phyloP scores from a whole-genome alignment of 2,329 filamentous ascomycete species.

The Beauveria scarabaeidicola region DNA sequence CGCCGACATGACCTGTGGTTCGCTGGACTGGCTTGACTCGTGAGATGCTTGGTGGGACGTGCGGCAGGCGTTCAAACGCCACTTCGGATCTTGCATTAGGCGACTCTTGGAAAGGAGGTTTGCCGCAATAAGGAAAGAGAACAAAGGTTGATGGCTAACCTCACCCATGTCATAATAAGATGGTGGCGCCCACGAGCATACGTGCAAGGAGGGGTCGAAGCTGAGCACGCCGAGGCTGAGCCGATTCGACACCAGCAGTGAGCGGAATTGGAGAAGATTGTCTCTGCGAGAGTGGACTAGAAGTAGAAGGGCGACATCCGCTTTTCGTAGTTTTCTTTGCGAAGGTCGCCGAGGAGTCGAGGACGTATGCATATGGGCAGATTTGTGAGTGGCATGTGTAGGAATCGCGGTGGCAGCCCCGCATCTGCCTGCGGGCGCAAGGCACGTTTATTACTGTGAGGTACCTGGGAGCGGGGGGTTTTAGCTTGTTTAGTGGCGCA shows the following conservation, averaged over 20 bases:
- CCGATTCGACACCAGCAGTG: background rate
- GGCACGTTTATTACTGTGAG: background rate
- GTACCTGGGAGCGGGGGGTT: background rate
- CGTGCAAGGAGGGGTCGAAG: too few relatives aligned
- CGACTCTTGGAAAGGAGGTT: background rate
- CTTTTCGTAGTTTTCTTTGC: too few relatives aligned
- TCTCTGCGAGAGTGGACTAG: too few relatives aligned
- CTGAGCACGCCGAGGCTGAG: background rate
- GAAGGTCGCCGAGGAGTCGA: too few relatives aligned
- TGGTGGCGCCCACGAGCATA: background rate
- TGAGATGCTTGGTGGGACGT: background rate
- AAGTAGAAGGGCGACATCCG: too few relatives aligned
- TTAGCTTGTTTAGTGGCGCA: conserved; percentile 4
- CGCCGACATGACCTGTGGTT: background rate
- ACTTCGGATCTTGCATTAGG: background rate
- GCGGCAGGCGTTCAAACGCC: background rate
- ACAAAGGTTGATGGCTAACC: background rate
- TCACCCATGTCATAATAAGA: background rate
- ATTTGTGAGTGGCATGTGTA: too few relatives aligned
- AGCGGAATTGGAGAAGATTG: background rate
- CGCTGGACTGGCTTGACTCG: background rate
- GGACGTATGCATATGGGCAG: too few relatives aligned
- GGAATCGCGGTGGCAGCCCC: too few relatives aligned
- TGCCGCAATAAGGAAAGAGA: background rate
- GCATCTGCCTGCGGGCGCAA: background rate